Base-by-base conservation (phyloP, 2,329 filamentous ascomycete species). In the Emergomyces africanus region DNA sequence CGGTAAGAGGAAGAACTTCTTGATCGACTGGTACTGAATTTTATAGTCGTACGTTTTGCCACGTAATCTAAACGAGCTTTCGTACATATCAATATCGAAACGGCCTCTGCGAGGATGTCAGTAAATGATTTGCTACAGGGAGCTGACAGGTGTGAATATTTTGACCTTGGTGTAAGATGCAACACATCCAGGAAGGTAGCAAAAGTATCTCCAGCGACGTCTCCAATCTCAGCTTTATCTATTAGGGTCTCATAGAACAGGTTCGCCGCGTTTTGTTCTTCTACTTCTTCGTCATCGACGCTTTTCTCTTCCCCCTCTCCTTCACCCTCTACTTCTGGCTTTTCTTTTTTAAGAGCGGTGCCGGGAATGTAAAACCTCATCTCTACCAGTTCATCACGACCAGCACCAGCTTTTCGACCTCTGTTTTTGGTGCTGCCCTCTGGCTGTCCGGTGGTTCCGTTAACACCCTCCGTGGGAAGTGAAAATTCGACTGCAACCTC, bases 41-140 rank as follows among this genome's bases (percentile, higher is more conserved):
- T 99, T 99, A 84, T 99, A 99, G 78, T 99, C 95, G 79, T 99
- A 99, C 28, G 94, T 99, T 78, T 99, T 99, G 69, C 94, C 94
- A 65, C 94, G 92, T 62, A 99, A 82, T 63, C 94, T 88, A 82
- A 99, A 97, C 1, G 94, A 97, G 18, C 85, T 87, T 74, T 97
- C 94, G 81, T 99, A 99, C 88, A 99, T 96, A 74, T 99, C 94
- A 77, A 99, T 96, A 73, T 97, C 94, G 81, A 99, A 99, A 66
- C 94, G 92, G 73, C 94, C 95, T 88, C 94, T 91, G 75, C 62
- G 63, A 56, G 28, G 37, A 30, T 42, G 55, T 59, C 30, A 56
- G 20, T 35, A 28, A 68, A 69, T 39, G 3, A 10, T 30, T 18
- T 39, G 30, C 20, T 28, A 49, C 39, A 25, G 50, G 18, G 8